Evolutionary conservation across 2,329 filamentous ascomycete species (phyloP).

Genomic region (Cladosporium oxysporum): DNA sequence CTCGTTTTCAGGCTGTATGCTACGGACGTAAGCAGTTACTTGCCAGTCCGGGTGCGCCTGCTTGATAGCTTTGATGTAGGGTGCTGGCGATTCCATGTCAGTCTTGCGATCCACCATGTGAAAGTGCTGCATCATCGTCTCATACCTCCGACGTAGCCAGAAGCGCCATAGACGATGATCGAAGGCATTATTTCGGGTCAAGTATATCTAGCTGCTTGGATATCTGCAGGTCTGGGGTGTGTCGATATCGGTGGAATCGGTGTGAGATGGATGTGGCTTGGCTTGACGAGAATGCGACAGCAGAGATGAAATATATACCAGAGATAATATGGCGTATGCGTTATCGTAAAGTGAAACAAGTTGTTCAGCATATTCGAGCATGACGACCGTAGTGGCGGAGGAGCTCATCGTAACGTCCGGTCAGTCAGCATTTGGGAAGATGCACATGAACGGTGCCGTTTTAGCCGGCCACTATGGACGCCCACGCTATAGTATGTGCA

Average conservation of each 20-base stretch:
- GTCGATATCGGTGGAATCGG: background rate
- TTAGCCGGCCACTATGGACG: background rate
- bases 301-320: background rate
- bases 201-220: background rate
- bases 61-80: constrained; percentile 12
- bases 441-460: background rate
- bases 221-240: background rate
- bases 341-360: background rate
- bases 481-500: background rate
- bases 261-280: background rate
- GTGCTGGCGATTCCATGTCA: background rate
- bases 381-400: background rate
- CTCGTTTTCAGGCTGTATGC: constrained; percentile 5
- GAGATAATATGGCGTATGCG: background rate
- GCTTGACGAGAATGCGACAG: background rate
- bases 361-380: too few relatives aligned
- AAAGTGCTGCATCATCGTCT: background rate
- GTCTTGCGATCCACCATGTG: background rate
- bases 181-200: background rate
- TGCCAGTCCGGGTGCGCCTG: constrained; percentile 10
- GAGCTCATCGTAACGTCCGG: background rate
- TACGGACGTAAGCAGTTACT: constrained; percentile 10
- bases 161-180: background rate
- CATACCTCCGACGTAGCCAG: constrained; percentile 1
- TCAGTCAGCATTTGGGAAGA: background rate